Base-by-base conservation (phyloP, 805 yeast species). In the Hemisphaericaspora nanyangensis region DNA sequence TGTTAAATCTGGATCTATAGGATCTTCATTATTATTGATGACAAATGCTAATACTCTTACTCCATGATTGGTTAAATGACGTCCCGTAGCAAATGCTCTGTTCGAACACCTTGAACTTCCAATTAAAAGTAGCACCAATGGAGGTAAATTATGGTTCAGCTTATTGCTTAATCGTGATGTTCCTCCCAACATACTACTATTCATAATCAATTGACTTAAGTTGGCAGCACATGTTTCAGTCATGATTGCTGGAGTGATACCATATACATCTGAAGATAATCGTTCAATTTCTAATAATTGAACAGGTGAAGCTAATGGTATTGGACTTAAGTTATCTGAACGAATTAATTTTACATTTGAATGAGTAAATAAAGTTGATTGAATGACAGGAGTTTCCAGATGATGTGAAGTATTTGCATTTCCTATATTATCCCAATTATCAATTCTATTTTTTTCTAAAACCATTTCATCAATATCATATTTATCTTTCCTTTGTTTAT, bases 101-200 rank as follows among this genome's bases (percentile, higher is more conserved):
- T 80, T 72, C 17, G 95, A 95, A 17, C 91, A 73, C 40, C 82
- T 68, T 39, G 80, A 80, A 50, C 83, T 82, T n/a, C 95, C 93
- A 3, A 77, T 78, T 19, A 88, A 65, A 1, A 83, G 62, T 11
- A 88, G 65, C 3, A 85, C 82, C 39, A 87, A 62, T 2, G 96
- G 96, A 7, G 89, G 85, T 15, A 85, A 70, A 54, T 89, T 88
- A 53, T 82, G 87, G 55, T 85, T 85, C 38, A 55, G 61, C n/a
- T 69, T 64, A 20, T 72, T 66, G 28, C 79, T 72, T 40, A 87
- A 67, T 48, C 96, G 69, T 18, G 57, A 69, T 8, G 75, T 58
- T 1, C 95, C 95, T 10, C 95, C 89, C 16, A 89, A 65, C 15
- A 79, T 72, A 18, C 52, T 55, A 37, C 73, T 68, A 22, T 22